Base-by-base conservation (phyloP, 768 basidiomycete species). In the Cubamyces sp. region DNA sequence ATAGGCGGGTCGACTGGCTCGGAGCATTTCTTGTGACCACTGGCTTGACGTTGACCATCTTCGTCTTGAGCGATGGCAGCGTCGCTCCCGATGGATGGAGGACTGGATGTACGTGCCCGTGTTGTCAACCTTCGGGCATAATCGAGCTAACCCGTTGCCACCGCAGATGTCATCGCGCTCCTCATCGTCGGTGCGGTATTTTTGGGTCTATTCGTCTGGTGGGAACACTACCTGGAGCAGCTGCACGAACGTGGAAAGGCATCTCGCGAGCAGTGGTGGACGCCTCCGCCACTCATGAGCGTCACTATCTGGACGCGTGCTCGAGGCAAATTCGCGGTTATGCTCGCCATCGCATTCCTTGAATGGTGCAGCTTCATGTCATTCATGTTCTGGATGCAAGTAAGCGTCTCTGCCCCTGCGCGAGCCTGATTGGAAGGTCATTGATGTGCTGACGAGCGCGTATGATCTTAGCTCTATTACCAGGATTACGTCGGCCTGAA, bases 21-120 rank as follows among this genome's bases (percentile, higher is more conserved):
- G 93, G 93, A 3, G 88, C 87, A 0, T 72, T 80, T 15, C 72
- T 94, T 15, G 74, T 85, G 57, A 91, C 90, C 0, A 71, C 76
- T 0, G 91, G 89, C 0, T 75, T 94, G 34, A 82, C 88, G 1
- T 74, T 94, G 0, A 78, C 94, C 63, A 79, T 88, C 8, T 94
- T 92, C 66, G 86, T 87, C 0, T 81, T 95, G 3, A 84, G 87
- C 50, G 84, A 90, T 64, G 90, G 85, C 6, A 79, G 79, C n/a
- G 74, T 79, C 18, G 87, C 85, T 3, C 78, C 82, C 0, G 47
- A 84, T 3, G 82, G 84, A 7, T 93, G 90, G 90, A 74, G 71
- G 12, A 87, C 87, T 4, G 66, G 76, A 5, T 84, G 85, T 87
- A 64, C 60, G 83, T 69, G 12, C 5, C 54, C 19, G n/a, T n/a